Evolutionary conservation across 371 early-diverging fungal species (phyloP), one percentile per base, ranked within the genome.

Genomic region (Paraphysoderma sedebokerense): DNA sequence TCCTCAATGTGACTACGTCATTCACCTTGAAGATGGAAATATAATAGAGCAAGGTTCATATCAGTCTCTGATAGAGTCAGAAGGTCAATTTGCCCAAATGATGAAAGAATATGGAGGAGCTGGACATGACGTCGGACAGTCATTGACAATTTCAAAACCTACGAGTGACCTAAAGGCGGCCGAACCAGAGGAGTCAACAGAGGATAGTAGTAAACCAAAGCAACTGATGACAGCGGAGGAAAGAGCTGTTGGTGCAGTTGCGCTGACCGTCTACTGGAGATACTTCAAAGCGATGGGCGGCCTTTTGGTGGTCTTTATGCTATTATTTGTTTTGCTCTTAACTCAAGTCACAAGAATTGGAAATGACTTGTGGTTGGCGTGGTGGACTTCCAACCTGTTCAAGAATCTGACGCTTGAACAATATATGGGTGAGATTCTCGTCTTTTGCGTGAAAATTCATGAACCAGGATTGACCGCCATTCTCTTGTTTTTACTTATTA

Each of bases 231-330:
- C 74, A 0, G 66, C 74, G 24, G 91, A 90, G 65, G 79, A 81
- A 51, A 64, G 72, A 45, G 82, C 79, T 24, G 75, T 77, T 55
- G 92, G 92, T 19, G 73, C 77, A 32, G 91, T 92, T n/a, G 52
- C 61, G 32, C 64, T 57, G 51, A 57, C 56, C 12, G 81, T 87
- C 12, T 91, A 91, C 59, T 56, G 55, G 30, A 61, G 73, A 19
- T 96, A 92, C 60, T 68, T 78, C 15, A 73, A 76, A 30, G 69
- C 87, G 0, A 7, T 22, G 28, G 42, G 42, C 42, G 42, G 42
- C 0, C 17, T 1, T 8, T 9, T 27, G 4, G 24, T 46, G 13
- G 48, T 46, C 27, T 11, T 31, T 19, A 3, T 17, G 35, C n/a
- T 47, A 4, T 1, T 46, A 17, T 15, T 29, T 34, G 38, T 53